Base-by-base conservation (phyloP, 768 basidiomycete genomes). In the Pulveroboletus sp. region DNA sequence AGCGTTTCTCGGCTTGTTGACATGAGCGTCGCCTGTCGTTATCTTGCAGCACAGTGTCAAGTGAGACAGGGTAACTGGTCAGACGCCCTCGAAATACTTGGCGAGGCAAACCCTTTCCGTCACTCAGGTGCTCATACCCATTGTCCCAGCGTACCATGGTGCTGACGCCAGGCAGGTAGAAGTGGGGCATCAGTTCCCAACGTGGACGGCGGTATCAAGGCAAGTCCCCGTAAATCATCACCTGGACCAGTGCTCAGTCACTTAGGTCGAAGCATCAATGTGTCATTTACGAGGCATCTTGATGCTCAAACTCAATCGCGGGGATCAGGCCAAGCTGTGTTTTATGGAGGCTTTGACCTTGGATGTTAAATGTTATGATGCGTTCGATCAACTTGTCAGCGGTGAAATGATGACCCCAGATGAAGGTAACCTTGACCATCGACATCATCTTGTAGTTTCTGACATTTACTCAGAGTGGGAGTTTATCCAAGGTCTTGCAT, bases 351-450 rank as follows among this genome's bases (percentile, higher is more conserved):
- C 96, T 1, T 76, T 99, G 19, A 80, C 87, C 2, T 76, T 97
- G 19, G 96, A 99, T 57, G 91, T 97, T 29, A 96, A 96, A 68
- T 98, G 95, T 67, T 98, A 92, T 60, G 96, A 98, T 56, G 86
- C 93, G 2, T 97, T 96, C 62, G 85, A 89, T 51, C 88, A 93
- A 53, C 78, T 99, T 10, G 74, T 97, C 23, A 85, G 82, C 17
- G 89, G 92, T 2, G 91, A 94, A 64, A 95, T 98, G 92, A 91
- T 99, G 89, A 83, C 87, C 11, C 83, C 89, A 1, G 86, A 92
- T 50, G 96, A 99, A 81, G 95, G 95, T 90, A 37, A n/a, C 67
- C 49, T n/a, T 45, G n/a, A 12, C 32, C 19, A 19, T 45, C 50
- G 36, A 23, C 17, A 23, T 17, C 17, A 22, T 44, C 37, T 22